Evolutionary conservation across 2,329 filamentous ascomycete species (phyloP).

Genomic region (Trichoderma koningiopsis): DNA sequence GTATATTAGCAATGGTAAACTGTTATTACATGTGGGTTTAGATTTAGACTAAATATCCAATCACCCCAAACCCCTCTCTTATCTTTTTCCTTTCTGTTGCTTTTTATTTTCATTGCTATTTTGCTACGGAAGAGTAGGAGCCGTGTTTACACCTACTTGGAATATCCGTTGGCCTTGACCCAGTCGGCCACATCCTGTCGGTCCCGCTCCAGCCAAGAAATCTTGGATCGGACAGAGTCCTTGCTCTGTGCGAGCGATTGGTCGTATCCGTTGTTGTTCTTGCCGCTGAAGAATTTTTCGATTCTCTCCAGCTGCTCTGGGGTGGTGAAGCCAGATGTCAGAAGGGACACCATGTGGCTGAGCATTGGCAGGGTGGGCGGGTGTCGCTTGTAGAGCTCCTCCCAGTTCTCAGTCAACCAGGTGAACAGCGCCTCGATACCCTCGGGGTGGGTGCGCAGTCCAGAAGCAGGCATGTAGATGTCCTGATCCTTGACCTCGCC

Average conservation of each 20-base stretch:
- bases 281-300: constrained; percentile 76
- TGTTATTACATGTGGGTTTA: background rate
- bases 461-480: constrained; percentile 83
- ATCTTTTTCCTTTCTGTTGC: background rate
- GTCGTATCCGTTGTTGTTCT: constrained; percentile 84
- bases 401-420: constrained; percentile 89
- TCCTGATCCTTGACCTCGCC: constrained; percentile 92
- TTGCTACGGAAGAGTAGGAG: background rate
- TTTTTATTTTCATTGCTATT: background rate
- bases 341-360: constrained; percentile 79
- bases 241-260: constrained; percentile 86
- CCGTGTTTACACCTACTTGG: constrained; percentile 5
- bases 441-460: constrained; percentile 73
- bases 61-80: background rate
- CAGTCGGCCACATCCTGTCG: constrained; percentile 32
- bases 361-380: constrained; percentile 87
- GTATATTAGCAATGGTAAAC: constrained; percentile 9
- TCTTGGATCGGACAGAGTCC: constrained; percentile 81
- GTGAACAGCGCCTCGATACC: constrained; percentile 79
- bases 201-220: constrained; percentile 35
- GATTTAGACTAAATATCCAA: background rate
- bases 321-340: constrained; percentile 77
- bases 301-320: constrained; percentile 75
- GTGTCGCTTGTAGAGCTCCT: constrained; percentile 75
- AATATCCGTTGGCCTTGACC: constrained; percentile 33